These are phyloP conservation scores for Cryomyces minteri DNA, from an alignment of 495 filamentous ascomycete species.

Conservation along the genomic window DNA sequence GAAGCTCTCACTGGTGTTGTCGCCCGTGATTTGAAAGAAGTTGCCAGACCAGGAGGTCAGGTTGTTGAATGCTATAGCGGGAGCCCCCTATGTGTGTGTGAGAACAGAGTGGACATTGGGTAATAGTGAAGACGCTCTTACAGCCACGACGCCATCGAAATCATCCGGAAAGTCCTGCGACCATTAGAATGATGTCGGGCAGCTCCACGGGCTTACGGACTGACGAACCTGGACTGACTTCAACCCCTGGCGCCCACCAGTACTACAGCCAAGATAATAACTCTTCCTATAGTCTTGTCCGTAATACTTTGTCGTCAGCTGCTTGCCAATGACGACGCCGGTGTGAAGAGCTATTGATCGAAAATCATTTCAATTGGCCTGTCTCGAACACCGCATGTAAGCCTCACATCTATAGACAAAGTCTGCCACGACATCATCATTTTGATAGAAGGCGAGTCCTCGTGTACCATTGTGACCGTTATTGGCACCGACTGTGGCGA, in stretches of 20 bases:
- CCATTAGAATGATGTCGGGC: no score
- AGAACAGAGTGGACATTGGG: no score
- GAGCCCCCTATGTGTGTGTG: neutral
- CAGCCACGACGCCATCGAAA: constrained; percentile 28
- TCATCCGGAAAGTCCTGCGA: constrained; percentile 29
- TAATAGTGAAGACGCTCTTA: constrained; percentile 3
- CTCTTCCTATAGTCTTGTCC: constrained; percentile 22
- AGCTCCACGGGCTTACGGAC: no score
- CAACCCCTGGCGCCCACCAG: constrained; percentile 35
- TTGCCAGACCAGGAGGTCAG: neutral
- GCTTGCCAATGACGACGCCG: constrained; percentile 21
- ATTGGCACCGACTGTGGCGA: constrained; percentile 30
- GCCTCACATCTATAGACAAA: neutral
- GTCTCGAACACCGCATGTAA: neutral
- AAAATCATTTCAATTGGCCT: neutral
- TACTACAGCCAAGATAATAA: constrained; percentile 39
- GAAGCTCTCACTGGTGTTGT: constrained; percentile 4
- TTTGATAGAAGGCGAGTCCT: constrained; percentile 30
- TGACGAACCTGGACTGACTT: constrained; percentile 16
- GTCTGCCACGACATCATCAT: constrained; percentile 32
- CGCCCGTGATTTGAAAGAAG: constrained; percentile 31
- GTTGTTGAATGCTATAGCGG: neutral
- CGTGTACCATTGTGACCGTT: constrained; percentile 34
- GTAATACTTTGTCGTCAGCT: constrained; percentile 30
- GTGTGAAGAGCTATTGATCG: neutral